Evolutionary conservation across 106 monocot species (phyloP).

Genomic region (Hemerocallis citrina): DNA sequence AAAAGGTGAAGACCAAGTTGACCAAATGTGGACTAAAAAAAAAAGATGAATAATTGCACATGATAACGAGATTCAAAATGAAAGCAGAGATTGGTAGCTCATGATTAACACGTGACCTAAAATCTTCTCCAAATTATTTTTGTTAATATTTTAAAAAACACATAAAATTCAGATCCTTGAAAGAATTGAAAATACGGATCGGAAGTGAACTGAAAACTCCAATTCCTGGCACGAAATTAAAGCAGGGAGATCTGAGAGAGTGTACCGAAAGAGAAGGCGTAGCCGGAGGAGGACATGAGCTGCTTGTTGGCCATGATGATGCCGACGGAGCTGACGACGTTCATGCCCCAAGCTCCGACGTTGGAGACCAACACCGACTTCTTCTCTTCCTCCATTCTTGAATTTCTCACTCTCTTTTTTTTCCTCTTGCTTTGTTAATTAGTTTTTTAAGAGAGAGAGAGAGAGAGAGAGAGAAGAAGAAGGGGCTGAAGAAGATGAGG

Average conservation of each 20-base stretch:
- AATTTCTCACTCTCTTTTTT: constrained; percentile 2
- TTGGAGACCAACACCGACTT: constrained; percentile 39
- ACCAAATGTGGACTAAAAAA: constrained; percentile 4
- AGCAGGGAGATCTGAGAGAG: not conserved
- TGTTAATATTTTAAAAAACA: too few species aligned
- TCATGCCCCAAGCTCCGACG: constrained; percentile 85
- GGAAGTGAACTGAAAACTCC: not conserved
- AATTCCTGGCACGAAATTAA: not conserved
- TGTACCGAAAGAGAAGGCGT: constrained; percentile 72
- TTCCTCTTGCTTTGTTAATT: not conserved
- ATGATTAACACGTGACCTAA: not conserved
- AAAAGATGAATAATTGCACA: constrained; percentile 3
- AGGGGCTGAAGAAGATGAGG: not conserved
- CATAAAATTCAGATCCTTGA: too few species aligned
- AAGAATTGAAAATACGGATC: not conserved
- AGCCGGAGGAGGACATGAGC: constrained; percentile 73
- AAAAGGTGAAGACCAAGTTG: constrained; percentile 7
- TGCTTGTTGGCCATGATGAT: constrained; percentile 95
- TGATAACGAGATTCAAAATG: not conserved
- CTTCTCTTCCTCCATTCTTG: constrained; percentile 11
- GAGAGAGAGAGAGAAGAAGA: not conserved
- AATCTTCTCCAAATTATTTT: too few species aligned
- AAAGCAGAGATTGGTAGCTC: not conserved
- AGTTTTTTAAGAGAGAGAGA: not conserved
- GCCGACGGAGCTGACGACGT: constrained; percentile 79